phyloP scores from a whole-genome alignment of 805 yeast genomes.

The Metschnikowia chrysomelidarum region DNA sequence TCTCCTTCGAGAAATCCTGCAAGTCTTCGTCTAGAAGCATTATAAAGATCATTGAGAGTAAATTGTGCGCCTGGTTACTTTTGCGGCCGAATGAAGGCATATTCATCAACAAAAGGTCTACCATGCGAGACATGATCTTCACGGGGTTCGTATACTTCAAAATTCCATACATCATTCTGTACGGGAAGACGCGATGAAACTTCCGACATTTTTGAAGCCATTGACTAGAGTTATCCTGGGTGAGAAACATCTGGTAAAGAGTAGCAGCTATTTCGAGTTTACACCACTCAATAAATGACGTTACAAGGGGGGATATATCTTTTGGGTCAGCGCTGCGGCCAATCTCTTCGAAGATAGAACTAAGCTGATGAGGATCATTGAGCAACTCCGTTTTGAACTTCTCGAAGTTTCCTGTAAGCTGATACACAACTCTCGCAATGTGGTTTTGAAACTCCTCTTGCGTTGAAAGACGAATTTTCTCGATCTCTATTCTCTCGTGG shows the following conservation, averaged over 20 bases:
- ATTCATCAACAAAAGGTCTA: conserved; percentile 71
- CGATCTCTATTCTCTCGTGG: conserved; percentile 56
- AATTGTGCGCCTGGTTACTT: conserved; percentile 24
- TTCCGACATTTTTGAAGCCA: conserved; percentile 66
- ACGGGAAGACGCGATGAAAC: conserved; percentile 79
- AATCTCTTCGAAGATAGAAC: conserved; percentile 63
- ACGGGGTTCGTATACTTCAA: conserved; percentile 85
- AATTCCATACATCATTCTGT: conserved; percentile 70
- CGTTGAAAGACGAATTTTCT: conserved; percentile 51
- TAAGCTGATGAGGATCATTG: conserved; percentile 51
- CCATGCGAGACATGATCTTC: conserved; percentile 71
- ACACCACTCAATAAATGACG: conserved; percentile 75
- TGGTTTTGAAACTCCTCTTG: conserved; percentile 73
- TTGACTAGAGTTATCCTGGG: conserved; percentile 78
- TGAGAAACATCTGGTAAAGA: conserved; percentile 73
- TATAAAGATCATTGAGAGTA: conserved; percentile 72
- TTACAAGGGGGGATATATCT: conserved; percentile 64
- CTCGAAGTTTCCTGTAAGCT: conserved; percentile 55
- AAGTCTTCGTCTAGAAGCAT: conserved; percentile 75
- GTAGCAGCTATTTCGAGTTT: conserved; percentile 83
- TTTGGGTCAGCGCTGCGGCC: conserved; percentile 50
- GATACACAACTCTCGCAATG: conserved; percentile 55
- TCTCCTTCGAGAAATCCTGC: conserved; percentile 48
- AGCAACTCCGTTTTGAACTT: conserved; percentile 56
- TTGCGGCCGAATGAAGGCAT: conserved; percentile 30